A percentile compares a stretch with the other conserved stretches of the same genome.
Evolutionary conservation across 257 asterid genomes (phyloP).

Genomic region (Solanum virginianum): DNA sequence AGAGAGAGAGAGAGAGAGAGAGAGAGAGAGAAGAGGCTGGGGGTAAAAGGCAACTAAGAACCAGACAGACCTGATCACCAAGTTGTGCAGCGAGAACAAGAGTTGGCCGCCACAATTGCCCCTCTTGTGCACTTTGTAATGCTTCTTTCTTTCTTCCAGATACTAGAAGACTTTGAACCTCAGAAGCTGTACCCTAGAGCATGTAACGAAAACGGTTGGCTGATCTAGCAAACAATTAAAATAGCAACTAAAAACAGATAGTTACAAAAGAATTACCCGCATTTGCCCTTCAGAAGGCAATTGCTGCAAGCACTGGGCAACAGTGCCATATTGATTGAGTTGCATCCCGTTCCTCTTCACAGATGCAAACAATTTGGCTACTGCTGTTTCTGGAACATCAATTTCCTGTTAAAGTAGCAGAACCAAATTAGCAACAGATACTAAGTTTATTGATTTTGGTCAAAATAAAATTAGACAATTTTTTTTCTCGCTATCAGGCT

Average conservation of each 20-base stretch:
- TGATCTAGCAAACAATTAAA: neutral
- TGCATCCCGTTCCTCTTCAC: conserved; percentile 44
- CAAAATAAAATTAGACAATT: neutral
- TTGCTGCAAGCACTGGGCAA: conserved; percentile 68
- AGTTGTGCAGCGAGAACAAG: conserved; percentile 97
- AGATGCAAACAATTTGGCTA: conserved; percentile 75
- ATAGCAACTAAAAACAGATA: neutral
- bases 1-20: neutral
- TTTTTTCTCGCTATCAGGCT: neutral
- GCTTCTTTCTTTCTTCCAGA: conserved; percentile 97
- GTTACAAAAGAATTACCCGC: conserved; percentile 35
- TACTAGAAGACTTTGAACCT: conserved; percentile 80
- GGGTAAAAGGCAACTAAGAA: neutral
- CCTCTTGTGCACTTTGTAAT: conserved; percentile 84
- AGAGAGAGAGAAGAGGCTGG: neutral
- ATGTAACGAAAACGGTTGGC: neutral
- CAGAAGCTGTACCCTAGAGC: conserved; percentile 68
- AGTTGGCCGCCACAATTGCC: conserved; percentile 98
- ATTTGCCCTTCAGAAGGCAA: conserved; percentile 81
- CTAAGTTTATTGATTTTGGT: neutral
- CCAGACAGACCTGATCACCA: conserved; percentile 57
- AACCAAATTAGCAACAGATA: neutral
- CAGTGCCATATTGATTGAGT: conserved; percentile 44
- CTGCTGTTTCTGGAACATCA: conserved; percentile 77
- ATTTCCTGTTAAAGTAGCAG: conserved; percentile 39